Base-by-base conservation (phyloP, 345 rosid species). In the Hibiscus trionum region DNA sequence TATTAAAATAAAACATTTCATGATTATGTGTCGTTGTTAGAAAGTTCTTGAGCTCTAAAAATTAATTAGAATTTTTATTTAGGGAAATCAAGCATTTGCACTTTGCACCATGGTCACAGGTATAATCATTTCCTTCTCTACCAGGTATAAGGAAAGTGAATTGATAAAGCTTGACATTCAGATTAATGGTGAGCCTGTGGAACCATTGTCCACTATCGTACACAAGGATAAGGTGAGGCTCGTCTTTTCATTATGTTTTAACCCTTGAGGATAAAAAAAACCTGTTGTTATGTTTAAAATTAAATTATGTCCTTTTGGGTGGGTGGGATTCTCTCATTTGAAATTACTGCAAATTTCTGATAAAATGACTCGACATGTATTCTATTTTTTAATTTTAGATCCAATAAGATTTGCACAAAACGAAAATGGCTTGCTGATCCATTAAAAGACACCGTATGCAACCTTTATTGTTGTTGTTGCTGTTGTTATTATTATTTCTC, bases 141-240 rank as follows among this genome's bases (percentile, higher is more conserved):
- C 80, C 80, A 92, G 99, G 81, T 95, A 92, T 84, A 87, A 81
- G 81, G 93, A 88, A 82, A 90, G 97, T 69, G 85, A 90, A 24
- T 80, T 92, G 72, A 83, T 86, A 77, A 95, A 88, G 85, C 99
- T 95, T 39, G 99, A 95, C 81, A 85, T 95, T 81, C 82, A 79
- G 80, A 95, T 95, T 46, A 95, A 92, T 80, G 88, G 93, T 44
- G 97, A 95, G 16, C 72, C 72, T 27, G 99, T 95, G 70, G 97
- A 92, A 72, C 97, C 99, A 49, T 83, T 92, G 75, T 86, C 99
- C 69, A 89, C 99, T 59, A 91, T 92, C 66, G 97, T 95, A 75
- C 99, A 95, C 71, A 87, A 80, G 75, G 99, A 95, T 78, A 95
- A 95, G 93, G 99, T 90, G 10, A 63, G 63, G 27, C 62, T 60